Base-by-base conservation (phyloP, 768 basidiomycete species). In the Lactifluus rugatus region DNA sequence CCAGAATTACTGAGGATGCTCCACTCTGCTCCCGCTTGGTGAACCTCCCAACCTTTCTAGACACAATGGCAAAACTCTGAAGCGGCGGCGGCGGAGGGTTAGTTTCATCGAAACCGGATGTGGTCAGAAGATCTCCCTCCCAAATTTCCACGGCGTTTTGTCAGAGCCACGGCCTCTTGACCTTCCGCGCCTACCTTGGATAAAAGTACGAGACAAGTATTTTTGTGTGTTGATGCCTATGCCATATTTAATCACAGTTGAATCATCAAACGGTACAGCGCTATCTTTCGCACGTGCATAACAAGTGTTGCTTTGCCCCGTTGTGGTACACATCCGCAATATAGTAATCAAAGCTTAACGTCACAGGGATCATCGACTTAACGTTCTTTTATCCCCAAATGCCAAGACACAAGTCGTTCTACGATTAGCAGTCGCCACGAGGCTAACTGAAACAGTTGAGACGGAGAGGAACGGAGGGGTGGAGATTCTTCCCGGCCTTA, bases 141-240 rank as follows among this genome's bases (percentile, higher is more conserved):
- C 25, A n/a, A 56, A 21, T 44, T 44, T 48, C 48, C 41, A 42
- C 48, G 56, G 48, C 48, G 48, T 57, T 57, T 57, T 41, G 32
- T 36, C 8, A 26, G 25, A 45, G 14, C 45, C 45, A 47, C 56
- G 56, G 56, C 56, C 48, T 57, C 42, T 57, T 57, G 56, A 21
- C 25, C 17, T 36, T 50, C 55, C 17, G 28, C 9, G 48, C 28
- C 31, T 10, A 34, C 19, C 28, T 16, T 3, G 25, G 16, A 48
- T 41, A 31, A 25, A n/a, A 36, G 44, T 31, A 44, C n/a, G 45
- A 47, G 31, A 48, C 28, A 39, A 9, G 17, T 31, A 34, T 21
- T 48, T 48, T 48, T 31, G 37, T 13, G 25, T 41, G 37, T n/a
- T 7, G 42, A 25, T 56, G 48, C 37, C 23, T 34, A 48, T 28